Base-by-base conservation (phyloP, 2,329 filamentous ascomycete species). In the Fusarium gaditjirri region DNA sequence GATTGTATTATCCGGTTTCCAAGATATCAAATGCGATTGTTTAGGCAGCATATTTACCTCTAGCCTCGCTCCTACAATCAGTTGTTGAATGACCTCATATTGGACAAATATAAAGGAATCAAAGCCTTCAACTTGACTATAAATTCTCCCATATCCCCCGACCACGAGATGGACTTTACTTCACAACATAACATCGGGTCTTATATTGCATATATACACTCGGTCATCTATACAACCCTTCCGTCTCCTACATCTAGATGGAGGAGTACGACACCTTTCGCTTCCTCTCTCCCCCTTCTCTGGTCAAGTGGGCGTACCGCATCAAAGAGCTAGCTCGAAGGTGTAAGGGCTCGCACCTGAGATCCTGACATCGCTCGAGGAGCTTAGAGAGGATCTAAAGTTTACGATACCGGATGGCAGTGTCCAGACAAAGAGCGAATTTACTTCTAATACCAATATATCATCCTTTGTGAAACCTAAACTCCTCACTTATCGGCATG, bases 201-300 rank as follows among this genome's bases (percentile, higher is more conserved):
- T 27, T 27, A 39, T 27, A 36, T 35, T 10, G 12, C 19, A 7
- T 3, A 29, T 29, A 29, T 3, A n/a, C 12, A n/a, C 31, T 9
- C 5, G 16, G 6, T 10, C 12, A 8, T 21, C 8, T 36, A 4
- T 21, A 25, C 14, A 13, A 8, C 4, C 6, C 3, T 8, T 21
- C 14, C 8, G 5, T 19, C 16, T 35, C 11, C 23, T 10, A 21
- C 2, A 35, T 7, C 3, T 0, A 23, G 3, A 17, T 2, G n/a
- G 44, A 4, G 21, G 6, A 47, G 2, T 6, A 3, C 1, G 12
- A 21, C 3, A 50, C n/a, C 8, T 35, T 50, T 35, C 29, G 21
- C 44, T 17, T n/a, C 33, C 6, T 17, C 14, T 16, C 14, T 17
- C 14, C 33, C 33, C 7, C 33, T 17, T 35, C 33, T 35, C 33